Evolutionary conservation across 2,329 filamentous ascomycete species (phyloP).

Genomic region (Venturia pyrina): DNA sequence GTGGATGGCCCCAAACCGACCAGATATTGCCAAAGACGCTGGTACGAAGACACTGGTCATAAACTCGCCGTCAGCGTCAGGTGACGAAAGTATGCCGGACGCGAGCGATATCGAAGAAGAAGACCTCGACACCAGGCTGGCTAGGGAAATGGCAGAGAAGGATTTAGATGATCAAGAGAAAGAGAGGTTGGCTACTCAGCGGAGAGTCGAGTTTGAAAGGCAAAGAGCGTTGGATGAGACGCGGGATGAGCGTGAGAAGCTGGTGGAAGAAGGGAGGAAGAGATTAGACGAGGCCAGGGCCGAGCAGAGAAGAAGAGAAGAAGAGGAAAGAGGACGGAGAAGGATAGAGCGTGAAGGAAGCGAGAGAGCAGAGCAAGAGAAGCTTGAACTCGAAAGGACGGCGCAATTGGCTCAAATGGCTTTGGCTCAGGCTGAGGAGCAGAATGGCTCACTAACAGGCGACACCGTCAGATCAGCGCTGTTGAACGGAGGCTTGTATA

Average conservation of each 20-base stretch:
- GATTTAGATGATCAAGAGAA: background rate
- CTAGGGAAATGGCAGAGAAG: slow-evolving; percentile 9
- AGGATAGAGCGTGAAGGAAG: background rate
- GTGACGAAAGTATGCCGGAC: slow-evolving; percentile 8
- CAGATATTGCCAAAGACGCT: background rate
- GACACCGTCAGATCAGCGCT: background rate
- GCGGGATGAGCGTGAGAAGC: background rate
- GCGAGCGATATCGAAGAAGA: slow-evolving; percentile 6
- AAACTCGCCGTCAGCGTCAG: background rate
- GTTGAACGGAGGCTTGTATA: background rate
- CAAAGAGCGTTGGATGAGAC: background rate
- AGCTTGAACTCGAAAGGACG: background rate
- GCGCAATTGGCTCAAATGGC: slow-evolving; percentile 6
- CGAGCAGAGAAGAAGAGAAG: background rate
- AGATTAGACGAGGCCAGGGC: background rate
- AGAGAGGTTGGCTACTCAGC: background rate
- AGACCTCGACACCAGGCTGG: slow-evolving; percentile 8
- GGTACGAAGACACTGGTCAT: background rate
- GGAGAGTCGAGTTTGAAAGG: background rate
- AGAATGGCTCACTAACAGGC: background rate
- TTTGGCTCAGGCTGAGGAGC: background rate
- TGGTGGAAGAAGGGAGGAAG: background rate
- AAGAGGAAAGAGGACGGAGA: background rate
- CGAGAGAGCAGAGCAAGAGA: background rate
- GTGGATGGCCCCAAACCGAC: background rate